phyloP scores from a whole-genome alignment of 2,329 filamentous ascomycete genomes.

The Scytalidium lignicola region DNA sequence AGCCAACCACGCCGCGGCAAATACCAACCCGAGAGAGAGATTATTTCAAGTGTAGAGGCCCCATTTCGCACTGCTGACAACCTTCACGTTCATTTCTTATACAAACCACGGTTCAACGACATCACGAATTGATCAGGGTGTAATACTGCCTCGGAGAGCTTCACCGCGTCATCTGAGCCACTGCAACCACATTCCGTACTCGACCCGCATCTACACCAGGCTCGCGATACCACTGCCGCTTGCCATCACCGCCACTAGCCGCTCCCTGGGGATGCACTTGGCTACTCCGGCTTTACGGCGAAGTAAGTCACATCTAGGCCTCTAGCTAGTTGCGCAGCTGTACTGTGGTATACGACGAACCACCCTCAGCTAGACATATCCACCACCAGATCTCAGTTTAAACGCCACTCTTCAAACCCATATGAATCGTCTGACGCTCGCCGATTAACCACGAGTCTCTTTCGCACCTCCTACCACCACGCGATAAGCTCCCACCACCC shows the following conservation, averaged over 20 bases:
- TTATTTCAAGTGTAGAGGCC: not conserved
- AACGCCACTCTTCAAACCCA: not conserved
- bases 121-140: too few relatives aligned
- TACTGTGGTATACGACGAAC: not conserved
- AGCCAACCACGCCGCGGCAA: not conserved
- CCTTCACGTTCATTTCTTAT: not conserved
- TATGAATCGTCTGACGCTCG: not conserved
- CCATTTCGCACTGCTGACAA: not conserved
- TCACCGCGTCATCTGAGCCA: not conserved
- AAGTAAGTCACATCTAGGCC: not conserved
- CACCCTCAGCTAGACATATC: not conserved
- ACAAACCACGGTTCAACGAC: too few relatives aligned
- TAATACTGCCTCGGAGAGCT: not conserved
- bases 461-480: constrained; percentile 12
- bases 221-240: not conserved
- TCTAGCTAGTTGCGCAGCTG: not conserved
- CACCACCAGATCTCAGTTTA: not conserved
- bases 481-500: constrained; percentile 12
- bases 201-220: not conserved
- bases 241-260: not conserved
- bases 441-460: constrained; percentile 5
- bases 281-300: not conserved
- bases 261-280: not conserved
- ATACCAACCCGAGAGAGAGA: not conserved
- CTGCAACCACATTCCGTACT: not conserved